A percentile compares a stretch with the other conserved stretches of the same genome.
Conservation (phyloP, 225 moss, liverwort and hornwort species). For the Sphagnum contortum region DNA sequence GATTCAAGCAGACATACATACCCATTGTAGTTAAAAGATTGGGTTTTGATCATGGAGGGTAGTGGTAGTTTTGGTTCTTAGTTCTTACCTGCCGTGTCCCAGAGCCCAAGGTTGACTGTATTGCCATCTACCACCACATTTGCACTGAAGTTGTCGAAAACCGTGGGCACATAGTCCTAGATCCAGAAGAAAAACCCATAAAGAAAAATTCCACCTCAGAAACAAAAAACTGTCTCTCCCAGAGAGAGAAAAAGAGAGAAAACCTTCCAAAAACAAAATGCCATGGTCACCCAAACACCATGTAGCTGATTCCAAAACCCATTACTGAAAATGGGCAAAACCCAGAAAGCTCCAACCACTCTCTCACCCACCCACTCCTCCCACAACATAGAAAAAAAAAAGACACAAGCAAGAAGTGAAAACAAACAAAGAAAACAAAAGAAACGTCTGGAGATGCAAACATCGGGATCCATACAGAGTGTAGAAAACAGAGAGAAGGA, state of each 20-base stretch:
- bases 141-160: slow-evolving; percentile 99
- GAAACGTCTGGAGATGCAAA: too few relatives aligned
- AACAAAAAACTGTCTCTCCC: background rate
- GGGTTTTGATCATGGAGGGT: background rate
- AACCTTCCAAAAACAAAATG: too few relatives aligned
- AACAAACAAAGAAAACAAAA: background rate
- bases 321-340: too few relatives aligned
- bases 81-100: slow-evolving; percentile 97
- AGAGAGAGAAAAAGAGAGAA: background rate
- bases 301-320: too few relatives aligned
- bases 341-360: too few relatives aligned
- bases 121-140: slow-evolving; percentile 99
- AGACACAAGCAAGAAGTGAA: background rate
- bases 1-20: too few relatives aligned
- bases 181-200: background rate
- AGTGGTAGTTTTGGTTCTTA: background rate
- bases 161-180: slow-evolving; percentile 98
- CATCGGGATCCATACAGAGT: background rate
- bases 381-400: too few relatives aligned
- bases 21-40: too few relatives aligned
- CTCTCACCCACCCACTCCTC: too few relatives aligned
- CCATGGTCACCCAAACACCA: too few relatives aligned
- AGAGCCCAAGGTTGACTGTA: slow-evolving; percentile 95
- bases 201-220: too few relatives aligned
- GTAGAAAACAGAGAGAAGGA: background rate